These are phyloP conservation scores for Suillus subalutaceus DNA, from an alignment of 768 basidiomycete species.

Conservation along the genomic window DNA sequence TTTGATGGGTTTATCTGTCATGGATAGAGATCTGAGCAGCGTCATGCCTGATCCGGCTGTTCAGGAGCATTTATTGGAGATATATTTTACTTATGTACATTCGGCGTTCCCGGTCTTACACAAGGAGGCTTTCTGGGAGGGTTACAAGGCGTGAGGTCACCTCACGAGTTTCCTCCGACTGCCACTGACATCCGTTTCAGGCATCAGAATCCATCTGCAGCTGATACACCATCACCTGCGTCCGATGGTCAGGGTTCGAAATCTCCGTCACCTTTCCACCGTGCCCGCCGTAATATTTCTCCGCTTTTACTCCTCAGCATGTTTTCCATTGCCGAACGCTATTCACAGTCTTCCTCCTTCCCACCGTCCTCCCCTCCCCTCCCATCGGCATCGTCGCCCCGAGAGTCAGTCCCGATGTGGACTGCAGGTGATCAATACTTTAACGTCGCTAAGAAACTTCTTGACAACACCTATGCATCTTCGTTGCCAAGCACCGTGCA, in stretches of 20 bases:
- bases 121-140: conserved; percentile 68
- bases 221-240: conserved; percentile 36
- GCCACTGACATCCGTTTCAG: conserved; percentile 17
- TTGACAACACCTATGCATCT: conserved; percentile 70
- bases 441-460: conserved; percentile 62
- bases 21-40: conserved; percentile 40
- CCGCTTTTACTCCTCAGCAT: conserved; percentile 78
- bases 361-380: conserved; percentile 32
- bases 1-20: conserved; percentile 25
- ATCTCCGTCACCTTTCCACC: conserved; percentile 40
- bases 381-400: conserved; percentile 35
- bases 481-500: conserved; percentile 77
- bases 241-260: conserved; percentile 23
- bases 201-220: conserved; percentile 25
- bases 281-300: conserved; percentile 52
- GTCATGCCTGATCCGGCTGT: conserved; percentile 57
- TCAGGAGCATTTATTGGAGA: conserved; percentile 70
- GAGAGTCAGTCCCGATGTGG: conserved; percentile 72
- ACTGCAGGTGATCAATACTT: conserved; percentile 76
- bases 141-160: conserved; percentile 46
- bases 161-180: not conserved
- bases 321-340: conserved; percentile 82
- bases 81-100: conserved; percentile 86
- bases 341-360: conserved; percentile 40
- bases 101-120: conserved; percentile 77